Evolutionary conservation across 2,329 filamentous ascomycete species (phyloP), one percentile per base, ranked within the genome.

Genomic region (Orbilia quercus): DNA sequence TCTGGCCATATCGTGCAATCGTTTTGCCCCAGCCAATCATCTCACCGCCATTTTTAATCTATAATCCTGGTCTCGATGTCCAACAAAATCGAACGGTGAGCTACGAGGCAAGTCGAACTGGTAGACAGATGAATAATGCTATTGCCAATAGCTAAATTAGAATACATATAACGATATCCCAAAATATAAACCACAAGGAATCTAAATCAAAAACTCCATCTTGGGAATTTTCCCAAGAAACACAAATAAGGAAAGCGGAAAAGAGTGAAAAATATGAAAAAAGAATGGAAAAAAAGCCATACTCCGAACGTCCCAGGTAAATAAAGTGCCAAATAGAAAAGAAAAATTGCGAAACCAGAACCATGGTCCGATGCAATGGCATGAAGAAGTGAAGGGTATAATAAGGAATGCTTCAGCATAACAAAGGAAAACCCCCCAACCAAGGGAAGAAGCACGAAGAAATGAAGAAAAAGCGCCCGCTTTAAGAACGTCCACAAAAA

Each of bases 41-140:
- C 50, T 18, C 34, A 23, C 18, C 20, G 31, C 28, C 48, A 65
- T 57, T 65, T 54, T 54, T 36, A 64, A 51, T 57, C 57, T 54
- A 44, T 36, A 64, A 51, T 45, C 42, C 20, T 31, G 28, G 28
- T 31, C 28, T 31, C n/a, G 12, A 47, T 25, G 23, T 12, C 23
- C 31, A n/a, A 47, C n/a, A n/a, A n/a, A n/a, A n/a, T n/a, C n/a
- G n/a, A n/a, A n/a, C n/a, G n/a, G n/a, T n/a, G n/a, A n/a, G n/a
- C n/a, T n/a, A n/a, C n/a, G n/a, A n/a, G n/a, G n/a, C n/a, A n/a
- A n/a, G n/a, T n/a, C n/a, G n/a, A n/a, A n/a, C 20, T 36, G 7
- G 28, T 38, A 20, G 16, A 18, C 36, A 36, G 9, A n/a, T 53
- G 14, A 9, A 53, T 16, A 44, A 42, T 25, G 18, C 53, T 57